phyloP scores from a whole-genome alignment of 768 basidiomycete genomes.

The Mycena kentingensis region DNA sequence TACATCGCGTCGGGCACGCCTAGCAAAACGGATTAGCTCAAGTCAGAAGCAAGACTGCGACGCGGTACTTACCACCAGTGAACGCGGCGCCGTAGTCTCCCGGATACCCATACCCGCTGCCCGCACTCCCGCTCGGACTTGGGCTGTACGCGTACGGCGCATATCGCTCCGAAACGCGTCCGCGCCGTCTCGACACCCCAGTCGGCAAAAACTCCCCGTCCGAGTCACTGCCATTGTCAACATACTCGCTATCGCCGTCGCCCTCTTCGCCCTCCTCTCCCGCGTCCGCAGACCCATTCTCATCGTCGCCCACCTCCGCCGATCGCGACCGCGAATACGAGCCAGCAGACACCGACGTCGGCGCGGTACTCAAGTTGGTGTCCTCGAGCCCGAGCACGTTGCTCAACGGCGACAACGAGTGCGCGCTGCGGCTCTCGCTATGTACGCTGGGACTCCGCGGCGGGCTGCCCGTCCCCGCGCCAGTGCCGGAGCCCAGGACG shows the following conservation, averaged over 20 bases:
- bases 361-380: background rate
- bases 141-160: conserved; percentile 13
- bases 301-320: background rate
- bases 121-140: background rate
- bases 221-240: background rate
- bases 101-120: conserved; percentile 1
- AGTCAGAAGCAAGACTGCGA: background rate
- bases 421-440: background rate
- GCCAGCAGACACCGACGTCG: background rate
- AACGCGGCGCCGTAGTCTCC: background rate
- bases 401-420: background rate
- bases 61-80: background rate
- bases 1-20: background rate
- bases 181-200: background rate
- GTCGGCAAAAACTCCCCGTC: conserved; percentile 29
- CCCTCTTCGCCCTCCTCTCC: conserved; percentile 25
- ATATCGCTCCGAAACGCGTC: conserved; percentile 1
- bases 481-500: background rate
- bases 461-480: background rate
- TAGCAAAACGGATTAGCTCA: background rate
- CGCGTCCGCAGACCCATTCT: background rate
- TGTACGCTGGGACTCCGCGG: background rate
- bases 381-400: conserved; percentile 5
- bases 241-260: conserved; percentile 31
- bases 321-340: background rate